Percentiles rank a stretch among this genome's conserved stretches.
These are phyloP conservation scores for Hysterangium stoloniferum DNA, from an alignment of 768 basidiomycete genomes.

Conservation along the genomic window DNA sequence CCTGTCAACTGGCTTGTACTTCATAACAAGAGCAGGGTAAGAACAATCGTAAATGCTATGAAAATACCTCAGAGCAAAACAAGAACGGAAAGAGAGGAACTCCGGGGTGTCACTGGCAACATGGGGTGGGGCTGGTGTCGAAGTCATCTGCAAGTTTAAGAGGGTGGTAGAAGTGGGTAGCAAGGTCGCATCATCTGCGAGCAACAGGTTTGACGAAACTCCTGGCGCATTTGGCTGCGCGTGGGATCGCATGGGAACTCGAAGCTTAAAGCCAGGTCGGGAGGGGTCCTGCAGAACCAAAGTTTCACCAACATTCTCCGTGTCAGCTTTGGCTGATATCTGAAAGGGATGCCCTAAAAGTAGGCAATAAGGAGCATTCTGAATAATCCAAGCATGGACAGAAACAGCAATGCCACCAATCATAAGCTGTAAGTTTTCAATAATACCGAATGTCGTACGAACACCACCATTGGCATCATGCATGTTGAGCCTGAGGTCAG, in stretches of 20 bases:
- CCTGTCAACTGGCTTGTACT: slow-evolving; percentile 24
- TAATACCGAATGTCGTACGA: slow-evolving; percentile 6
- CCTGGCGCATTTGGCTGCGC: neutral
- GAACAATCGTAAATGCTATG: neutral
- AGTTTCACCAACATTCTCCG: neutral
- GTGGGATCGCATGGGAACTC: neutral
- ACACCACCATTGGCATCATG: slow-evolving; percentile 3
- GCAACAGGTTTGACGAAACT: neutral
- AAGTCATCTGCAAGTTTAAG: neutral
- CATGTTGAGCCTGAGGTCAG: slow-evolving; percentile 4
- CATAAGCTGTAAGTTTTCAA: slow-evolving; percentile 8
- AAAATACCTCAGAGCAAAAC: neutral
- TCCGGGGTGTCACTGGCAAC: neutral
- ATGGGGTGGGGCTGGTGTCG: neutral
- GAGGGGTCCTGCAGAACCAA: slow-evolving; percentile 1
- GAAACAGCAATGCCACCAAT: slow-evolving; percentile 1
- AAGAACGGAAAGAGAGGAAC: neutral
- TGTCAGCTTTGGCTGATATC: neutral
- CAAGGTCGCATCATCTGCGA: neutral
- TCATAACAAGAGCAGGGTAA: neutral
- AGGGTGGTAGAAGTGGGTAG: neutral
- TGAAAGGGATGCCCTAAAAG: slow-evolving; percentile 13
- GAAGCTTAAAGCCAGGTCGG: neutral
- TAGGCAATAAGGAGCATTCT: slow-evolving; percentile 12
- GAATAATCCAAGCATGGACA: slow-evolving; percentile 13